Evolutionary conservation across 352 stramenopile species (phyloP), one percentile per base, ranked within the genome.

Genomic region (Aphanomyces stellatus): DNA sequence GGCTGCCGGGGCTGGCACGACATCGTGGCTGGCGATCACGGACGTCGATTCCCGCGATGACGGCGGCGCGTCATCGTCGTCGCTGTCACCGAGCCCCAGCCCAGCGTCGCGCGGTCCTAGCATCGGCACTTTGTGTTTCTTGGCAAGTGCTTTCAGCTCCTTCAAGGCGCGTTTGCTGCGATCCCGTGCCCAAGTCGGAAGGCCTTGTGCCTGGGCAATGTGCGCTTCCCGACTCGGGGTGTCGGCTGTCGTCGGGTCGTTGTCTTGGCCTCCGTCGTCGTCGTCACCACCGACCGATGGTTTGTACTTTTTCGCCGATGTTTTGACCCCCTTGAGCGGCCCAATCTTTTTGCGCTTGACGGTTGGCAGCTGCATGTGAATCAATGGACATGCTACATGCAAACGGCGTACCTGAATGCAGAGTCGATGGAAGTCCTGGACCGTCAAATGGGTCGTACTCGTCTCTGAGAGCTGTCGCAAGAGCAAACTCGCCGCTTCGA

Each of bases 141-240:
- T 71, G 27, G 74, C 63, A 25, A 81, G 35, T 10, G 53, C 69
- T 24, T 88, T 75, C 22, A 91, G 71, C 48, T 90, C 78, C 17
- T 76, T 75, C 0, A 91, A 63, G 24, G 83, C 83, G 7, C 81
- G 74, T 51, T 91, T 91, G 63, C 80, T 90, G 31, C 83, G 72
- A 27, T 76, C 73, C 43, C 85, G 80, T 0, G 83, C 83, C 83
- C 83, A 91, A 13, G 76, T 59, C 1, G 83, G 81, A 10, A 69
- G 51, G 24, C 60, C 60, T 43, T 67, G 60, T 2, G 60, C 60
- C n/a, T 49, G 22, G 10, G 60, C 60, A 1, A 65, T 7, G n/a
- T 13, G 28, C 33, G 61, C 11, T 25, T 65, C 59, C 2, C 13
- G 49, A 30, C n/a, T 30, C 24, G 1, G 22, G 7, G 25, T 22